Base-by-base conservation (phyloP, 192 early-diverging fungal species). In the Coemansia sp. region DNA sequence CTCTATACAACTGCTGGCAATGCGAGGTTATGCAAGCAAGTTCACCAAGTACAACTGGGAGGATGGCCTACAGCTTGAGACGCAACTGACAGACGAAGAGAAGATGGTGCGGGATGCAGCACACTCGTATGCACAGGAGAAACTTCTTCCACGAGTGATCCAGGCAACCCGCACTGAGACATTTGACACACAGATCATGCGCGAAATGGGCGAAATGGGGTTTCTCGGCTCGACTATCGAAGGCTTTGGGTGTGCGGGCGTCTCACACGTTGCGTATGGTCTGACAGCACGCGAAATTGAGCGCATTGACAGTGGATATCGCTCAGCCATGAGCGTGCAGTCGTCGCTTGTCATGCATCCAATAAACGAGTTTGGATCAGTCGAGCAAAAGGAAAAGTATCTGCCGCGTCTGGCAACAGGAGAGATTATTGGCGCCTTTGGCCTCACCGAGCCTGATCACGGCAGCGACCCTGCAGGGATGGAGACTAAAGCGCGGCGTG, bases 281-380 rank as follows among this genome's bases (percentile, higher is more conserved):
- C 83, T 98, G 58, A 94, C 91, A 61, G 96, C 96, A 7, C 92
- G 96, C 68, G 96, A 98, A 71, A 93, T 98, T 27, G 96, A 98
- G 82, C 85, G 90, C 83, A 88, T 98, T 27, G 96, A 97, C 71
- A 91, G 89, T 51, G 95, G 95, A n/a, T 98, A 97, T 77, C 88
- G 96, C 54, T 95, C 93, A 51, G 95, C 95, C 22, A 97, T 98
- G 96, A 92, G 90, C 76, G 96, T 98, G 60, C 96, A 97, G 84
- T 95, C 94, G 9, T 95, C 95, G n/a, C 79, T 98, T 51, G 96
- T 98, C 22, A 98, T 98, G 96, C 91, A 96, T 61, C 95, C 96
- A 51, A 97, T 98, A 63, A 87, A 98, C 75, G 93, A 92, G 61
- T 97, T 94, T 80, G 96, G 96, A 50, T 92, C 92, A 3, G 87